Evolutionary conservation across 768 basidiomycete genomes (phyloP).

Genomic region (Pholiota microspora): DNA sequence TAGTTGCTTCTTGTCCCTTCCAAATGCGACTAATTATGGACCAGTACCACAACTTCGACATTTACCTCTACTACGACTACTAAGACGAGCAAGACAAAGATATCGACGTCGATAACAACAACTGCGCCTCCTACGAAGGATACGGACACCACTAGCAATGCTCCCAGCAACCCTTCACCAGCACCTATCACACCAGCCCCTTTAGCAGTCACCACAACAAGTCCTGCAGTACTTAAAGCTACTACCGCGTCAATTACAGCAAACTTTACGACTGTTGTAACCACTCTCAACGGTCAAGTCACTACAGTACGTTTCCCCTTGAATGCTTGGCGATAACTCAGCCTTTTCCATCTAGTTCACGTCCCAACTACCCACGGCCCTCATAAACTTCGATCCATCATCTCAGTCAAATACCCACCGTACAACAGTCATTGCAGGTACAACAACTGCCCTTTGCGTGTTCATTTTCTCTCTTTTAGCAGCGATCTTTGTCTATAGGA

Average conservation of each 20-base stretch:
- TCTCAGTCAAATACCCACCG: conserved; percentile 20
- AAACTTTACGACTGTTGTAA: conserved; percentile 18
- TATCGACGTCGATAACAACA: not conserved
- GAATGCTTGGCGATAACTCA: not conserved
- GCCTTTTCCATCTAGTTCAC: conserved; percentile 14
- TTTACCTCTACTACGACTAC: not conserved
- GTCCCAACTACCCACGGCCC: conserved; percentile 29
- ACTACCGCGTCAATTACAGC: conserved; percentile 1
- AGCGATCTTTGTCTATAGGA: conserved; percentile 34
- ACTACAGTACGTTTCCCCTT: conserved; percentile 17
- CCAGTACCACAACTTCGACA: not conserved
- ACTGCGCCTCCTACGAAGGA: not conserved
- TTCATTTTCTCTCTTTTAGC: conserved; percentile 34
- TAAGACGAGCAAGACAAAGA: not conserved
- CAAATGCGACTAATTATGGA: not conserved
- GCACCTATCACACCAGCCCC: not conserved
- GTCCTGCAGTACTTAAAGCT: not conserved
- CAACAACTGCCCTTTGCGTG: conserved; percentile 34
- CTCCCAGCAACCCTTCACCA: not conserved
- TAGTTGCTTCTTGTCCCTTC: not conserved
- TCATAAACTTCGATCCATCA: conserved; percentile 18
- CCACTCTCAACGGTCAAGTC: conserved; percentile 10
- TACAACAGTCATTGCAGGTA: conserved; percentile 40
- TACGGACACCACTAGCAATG: not conserved
- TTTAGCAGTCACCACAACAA: not conserved